phyloP scores from a whole-genome alignment of 805 yeast species.

The Saturnispora gosingensis region DNA sequence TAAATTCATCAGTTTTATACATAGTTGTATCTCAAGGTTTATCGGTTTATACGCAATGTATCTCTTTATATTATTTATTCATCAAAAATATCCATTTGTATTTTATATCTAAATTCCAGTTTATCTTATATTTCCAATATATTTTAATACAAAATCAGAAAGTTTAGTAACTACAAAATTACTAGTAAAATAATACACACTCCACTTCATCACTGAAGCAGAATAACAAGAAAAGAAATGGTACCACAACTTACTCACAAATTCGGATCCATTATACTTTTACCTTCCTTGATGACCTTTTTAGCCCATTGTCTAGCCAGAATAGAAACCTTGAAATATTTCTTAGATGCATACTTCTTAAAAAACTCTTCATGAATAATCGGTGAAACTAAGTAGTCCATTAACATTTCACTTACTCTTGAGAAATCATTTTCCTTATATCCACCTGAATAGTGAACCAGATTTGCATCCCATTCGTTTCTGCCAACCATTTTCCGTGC shows the following conservation, averaged over 20 bases:
- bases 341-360: conserved; percentile 83
- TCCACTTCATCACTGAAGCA: not conserved
- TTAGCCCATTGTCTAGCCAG: conserved; percentile 80
- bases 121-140: not conserved
- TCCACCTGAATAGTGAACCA: conserved; percentile 89
- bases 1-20: not conserved
- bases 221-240: not conserved
- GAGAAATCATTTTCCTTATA: conserved; percentile 63
- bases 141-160: not conserved
- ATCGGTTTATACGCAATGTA: not conserved
- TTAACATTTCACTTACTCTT: conserved; percentile 63
- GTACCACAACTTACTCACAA: conserved; percentile 11
- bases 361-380: conserved; percentile 88
- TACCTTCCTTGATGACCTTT: conserved; percentile 40
- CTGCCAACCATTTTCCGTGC: conserved; percentile 65
- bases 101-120: not conserved
- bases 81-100: not conserved
- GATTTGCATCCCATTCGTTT: conserved; percentile 71
- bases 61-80: not conserved
- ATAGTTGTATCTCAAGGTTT: not conserved
- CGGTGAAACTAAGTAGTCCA: conserved; percentile 70
- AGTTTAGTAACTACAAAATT: not conserved
- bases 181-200: not conserved
- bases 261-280: conserved; percentile 31
- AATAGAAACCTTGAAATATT: conserved; percentile 77